phyloP scores from a whole-genome alignment of 2,329 filamentous ascomycete species.

The Fusarium chaquense region DNA sequence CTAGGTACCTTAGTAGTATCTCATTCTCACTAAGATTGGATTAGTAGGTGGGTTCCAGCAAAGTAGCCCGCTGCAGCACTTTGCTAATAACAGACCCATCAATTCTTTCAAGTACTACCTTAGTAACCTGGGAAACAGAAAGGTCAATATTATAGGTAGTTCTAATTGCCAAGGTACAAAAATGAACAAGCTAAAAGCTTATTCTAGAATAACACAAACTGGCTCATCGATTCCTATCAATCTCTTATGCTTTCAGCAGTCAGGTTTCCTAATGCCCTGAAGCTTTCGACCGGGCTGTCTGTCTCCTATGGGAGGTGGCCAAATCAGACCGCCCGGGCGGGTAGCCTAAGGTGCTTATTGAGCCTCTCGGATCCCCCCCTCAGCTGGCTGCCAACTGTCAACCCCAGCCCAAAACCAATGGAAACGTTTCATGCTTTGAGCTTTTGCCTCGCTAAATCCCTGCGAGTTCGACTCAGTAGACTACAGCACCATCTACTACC shows the following conservation, averaged over 20 bases:
- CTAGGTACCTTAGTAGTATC: not conserved
- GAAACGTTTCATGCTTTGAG: constrained; percentile 13
- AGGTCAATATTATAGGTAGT: not conserved
- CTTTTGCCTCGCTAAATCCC: constrained; percentile 22
- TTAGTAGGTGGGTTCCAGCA: not conserved
- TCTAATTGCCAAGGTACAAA: not conserved
- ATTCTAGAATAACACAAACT: not conserved
- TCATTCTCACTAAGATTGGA: not conserved
- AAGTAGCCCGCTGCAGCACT: constrained; percentile 14
- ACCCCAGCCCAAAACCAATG: constrained; percentile 12
- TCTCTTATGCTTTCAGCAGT: not conserved
- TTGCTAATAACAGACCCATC: not conserved
- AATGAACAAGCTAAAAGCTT: not conserved
- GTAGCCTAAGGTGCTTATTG: not conserved
- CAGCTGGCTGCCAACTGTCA: constrained; percentile 24
- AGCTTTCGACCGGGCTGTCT: not conserved
- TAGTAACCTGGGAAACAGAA: not conserved
- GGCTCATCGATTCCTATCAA: not conserved
- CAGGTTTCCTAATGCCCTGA: not conserved
- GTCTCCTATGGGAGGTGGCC: too few species aligned
- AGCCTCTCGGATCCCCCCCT: constrained; percentile 23
- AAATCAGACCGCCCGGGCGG: not conserved
- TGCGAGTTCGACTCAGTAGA: constrained; percentile 27
- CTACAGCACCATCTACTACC: constrained; percentile 28
- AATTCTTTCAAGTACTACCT: too few species aligned